A percentile compares a stretch with the other conserved stretches of the same genome.
These are phyloP conservation scores for Brassica juncea DNA, from an alignment of 345 rosid species.

Conservation along the genomic window DNA sequence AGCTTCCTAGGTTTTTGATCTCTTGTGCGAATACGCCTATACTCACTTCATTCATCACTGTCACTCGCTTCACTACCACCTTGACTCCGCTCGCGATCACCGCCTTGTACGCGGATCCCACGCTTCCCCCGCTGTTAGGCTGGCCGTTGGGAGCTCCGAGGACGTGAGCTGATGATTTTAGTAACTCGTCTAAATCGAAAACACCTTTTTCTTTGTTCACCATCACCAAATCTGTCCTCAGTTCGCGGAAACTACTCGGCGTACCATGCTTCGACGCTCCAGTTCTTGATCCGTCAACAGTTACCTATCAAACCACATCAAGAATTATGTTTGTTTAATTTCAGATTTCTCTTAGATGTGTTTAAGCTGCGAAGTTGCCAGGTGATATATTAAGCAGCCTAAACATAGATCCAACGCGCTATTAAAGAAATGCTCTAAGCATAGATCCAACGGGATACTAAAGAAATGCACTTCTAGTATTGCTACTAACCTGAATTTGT, in stretches of 20 bases:
- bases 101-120: constrained; percentile 68
- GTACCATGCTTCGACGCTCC: constrained; percentile 2
- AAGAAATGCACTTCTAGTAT: neutral
- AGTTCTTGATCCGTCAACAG: constrained; percentile 17
- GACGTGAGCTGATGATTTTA: constrained; percentile 82
- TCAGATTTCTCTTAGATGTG: neutral
- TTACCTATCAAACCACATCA: constrained; percentile 23
- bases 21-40: constrained; percentile 60
- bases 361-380: neutral
- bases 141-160: constrained; percentile 36
- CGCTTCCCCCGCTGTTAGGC: constrained; percentile 42
- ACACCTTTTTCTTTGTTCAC: constrained; percentile 60
- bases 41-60: constrained; percentile 53
- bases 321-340: constrained; percentile 6
- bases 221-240: constrained; percentile 48
- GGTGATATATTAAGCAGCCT: neutral
- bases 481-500: constrained; percentile 23
- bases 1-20: constrained; percentile 50
- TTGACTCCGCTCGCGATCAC: constrained; percentile 47
- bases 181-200: constrained; percentile 63
- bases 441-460: too few relatives aligned
- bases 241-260: constrained; percentile 18
- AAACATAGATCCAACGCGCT: neutral
- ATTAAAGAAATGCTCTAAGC: too few relatives aligned
- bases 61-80: constrained; percentile 73